Evolutionary conservation across 108 stramenopile species (phyloP).

Genomic region (Skeletonema tropicum): DNA sequence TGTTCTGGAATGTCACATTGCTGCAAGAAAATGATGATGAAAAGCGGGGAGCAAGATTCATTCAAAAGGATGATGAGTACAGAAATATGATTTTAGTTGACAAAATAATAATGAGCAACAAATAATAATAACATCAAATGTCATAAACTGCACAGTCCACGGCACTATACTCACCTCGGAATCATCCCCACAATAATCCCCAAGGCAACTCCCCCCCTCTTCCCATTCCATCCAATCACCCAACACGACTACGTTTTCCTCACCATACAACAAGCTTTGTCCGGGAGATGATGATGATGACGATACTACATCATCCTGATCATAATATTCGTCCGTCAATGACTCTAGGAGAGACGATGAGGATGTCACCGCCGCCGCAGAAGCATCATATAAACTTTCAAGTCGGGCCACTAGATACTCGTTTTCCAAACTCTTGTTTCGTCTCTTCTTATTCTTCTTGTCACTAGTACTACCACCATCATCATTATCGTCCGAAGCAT

Average conservation of each 20-base stretch:
- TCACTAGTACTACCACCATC: background rate
- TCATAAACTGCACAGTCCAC: too few species aligned
- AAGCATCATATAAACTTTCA: background rate
- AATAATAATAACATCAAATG: too few species aligned
- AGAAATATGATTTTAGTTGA: too few species aligned
- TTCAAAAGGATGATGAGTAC: background rate
- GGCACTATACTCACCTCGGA: slow-evolving; percentile 20
- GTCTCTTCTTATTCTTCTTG: background rate
- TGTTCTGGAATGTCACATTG: slow-evolving; percentile 54
- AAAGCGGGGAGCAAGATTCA: too few species aligned
- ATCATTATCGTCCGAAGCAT: background rate
- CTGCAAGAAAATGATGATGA: background rate
- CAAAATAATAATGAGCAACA: too few species aligned
- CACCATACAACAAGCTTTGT: background rate
- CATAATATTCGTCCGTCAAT: background rate
- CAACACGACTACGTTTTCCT: slow-evolving; percentile 1
- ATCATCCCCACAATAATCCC: slow-evolving; percentile 40
- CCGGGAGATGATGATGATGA: background rate
- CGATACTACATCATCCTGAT: too few species aligned
- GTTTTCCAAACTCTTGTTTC: background rate
- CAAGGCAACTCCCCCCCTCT: slow-evolving; percentile 24
- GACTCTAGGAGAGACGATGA: background rate
- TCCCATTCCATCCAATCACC: slow-evolving; percentile 25
- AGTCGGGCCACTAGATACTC: background rate
- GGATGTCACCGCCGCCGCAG: background rate